These are phyloP conservation scores for Avicennia marina DNA, from an alignment of 257 asterid species.

Conservation along the genomic window DNA sequence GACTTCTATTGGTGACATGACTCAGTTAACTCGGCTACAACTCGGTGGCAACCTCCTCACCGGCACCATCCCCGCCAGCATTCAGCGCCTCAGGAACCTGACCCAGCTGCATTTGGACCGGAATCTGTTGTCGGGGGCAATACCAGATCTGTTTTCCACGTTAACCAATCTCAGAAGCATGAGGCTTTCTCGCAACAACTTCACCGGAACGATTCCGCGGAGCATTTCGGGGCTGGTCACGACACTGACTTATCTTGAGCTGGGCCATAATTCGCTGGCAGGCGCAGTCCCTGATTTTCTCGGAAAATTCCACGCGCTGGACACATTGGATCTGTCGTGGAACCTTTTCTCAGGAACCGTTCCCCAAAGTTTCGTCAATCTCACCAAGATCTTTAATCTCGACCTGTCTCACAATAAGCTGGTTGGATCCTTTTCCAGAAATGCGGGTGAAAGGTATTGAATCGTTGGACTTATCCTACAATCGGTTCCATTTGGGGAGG, in stretches of 20 bases:
- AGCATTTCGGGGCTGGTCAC: conserved; percentile 45
- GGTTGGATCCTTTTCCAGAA: conserved; percentile 72
- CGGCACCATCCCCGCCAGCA: conserved; percentile 42
- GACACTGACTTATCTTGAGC: conserved; percentile 32
- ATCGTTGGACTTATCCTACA: conserved; percentile 72
- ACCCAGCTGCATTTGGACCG: conserved; percentile 24
- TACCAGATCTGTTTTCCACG: conserved; percentile 49
- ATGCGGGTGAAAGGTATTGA: conserved; percentile 70
- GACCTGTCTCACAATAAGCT: conserved; percentile 64
- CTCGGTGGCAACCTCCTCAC: conserved; percentile 55
- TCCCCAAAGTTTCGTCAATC: conserved; percentile 60
- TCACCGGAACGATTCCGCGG: conserved; percentile 57
- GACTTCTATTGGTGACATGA: conserved; percentile 34
- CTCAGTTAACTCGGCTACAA: conserved; percentile 37
- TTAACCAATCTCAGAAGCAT: conserved; percentile 29
- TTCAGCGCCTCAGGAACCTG: conserved; percentile 38
- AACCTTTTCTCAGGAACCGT: conserved; percentile 62
- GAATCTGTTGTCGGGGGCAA: conserved; percentile 51
- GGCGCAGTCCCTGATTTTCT: conserved; percentile 74
- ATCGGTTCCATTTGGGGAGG: conserved; percentile 51
- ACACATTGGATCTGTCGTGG: conserved; percentile 69
- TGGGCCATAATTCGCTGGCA: conserved; percentile 52
- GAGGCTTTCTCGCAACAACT: conserved; percentile 33
- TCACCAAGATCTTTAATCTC: conserved; percentile 78
- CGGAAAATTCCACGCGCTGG: conserved; percentile 52